These are phyloP conservation scores for Vitis riparia DNA, from an alignment of 164 flowering plant species.

Conservation along the genomic window DNA sequence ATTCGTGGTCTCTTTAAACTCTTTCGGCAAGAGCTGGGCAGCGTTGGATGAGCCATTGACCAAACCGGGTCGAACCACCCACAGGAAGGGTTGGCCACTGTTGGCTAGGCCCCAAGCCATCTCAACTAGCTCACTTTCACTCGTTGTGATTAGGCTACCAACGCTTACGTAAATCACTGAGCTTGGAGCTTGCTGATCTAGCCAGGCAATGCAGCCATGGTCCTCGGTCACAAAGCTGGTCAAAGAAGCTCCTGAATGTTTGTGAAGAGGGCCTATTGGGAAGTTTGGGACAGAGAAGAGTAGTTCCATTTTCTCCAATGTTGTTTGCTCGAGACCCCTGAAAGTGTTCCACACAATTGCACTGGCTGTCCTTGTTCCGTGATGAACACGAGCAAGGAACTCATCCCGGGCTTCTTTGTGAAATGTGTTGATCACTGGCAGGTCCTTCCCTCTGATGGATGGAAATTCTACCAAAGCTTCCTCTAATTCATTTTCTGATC, in stretches of 20 bases:
- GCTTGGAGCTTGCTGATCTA: constrained; percentile 6
- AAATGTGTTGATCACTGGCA: neutral
- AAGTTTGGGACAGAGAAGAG: neutral
- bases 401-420: neutral
- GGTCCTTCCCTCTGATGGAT: neutral
- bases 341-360: constrained; percentile 3
- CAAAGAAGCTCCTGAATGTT: neutral
- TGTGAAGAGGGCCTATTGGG: constrained; percentile 8
- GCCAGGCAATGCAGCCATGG: constrained; percentile 1
- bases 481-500: neutral
- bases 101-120: constrained; percentile 5
- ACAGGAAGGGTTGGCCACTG: constrained; percentile 3
- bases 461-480: neutral
- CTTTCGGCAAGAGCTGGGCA: neutral
- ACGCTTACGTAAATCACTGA: constrained; percentile 11
- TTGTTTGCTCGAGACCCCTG: neutral
- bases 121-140: neutral
- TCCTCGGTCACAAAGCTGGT: neutral
- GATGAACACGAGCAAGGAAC: neutral
- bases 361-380: neutral
- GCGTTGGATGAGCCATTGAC: neutral
- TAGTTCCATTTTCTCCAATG: neutral
- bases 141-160: neutral
- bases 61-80: neutral
- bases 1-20: neutral